Conservation (phyloP, 148 eudicot genomes). For the Chenopodium formosanum region DNA sequence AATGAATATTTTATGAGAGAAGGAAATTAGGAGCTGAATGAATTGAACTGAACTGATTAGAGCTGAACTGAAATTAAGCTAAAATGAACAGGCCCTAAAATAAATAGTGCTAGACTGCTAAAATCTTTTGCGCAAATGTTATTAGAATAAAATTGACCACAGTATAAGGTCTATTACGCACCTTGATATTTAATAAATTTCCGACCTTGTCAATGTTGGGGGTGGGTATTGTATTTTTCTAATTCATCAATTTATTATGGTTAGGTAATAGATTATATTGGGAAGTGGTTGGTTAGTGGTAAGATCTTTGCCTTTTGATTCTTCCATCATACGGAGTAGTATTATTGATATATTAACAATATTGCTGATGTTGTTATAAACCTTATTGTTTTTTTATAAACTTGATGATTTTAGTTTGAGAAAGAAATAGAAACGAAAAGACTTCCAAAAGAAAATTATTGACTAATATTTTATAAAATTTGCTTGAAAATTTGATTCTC, state of each 20-base stretch:
- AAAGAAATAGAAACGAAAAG: not conserved
- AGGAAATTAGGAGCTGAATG: no score
- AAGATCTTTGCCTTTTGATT: constrained; percentile 4
- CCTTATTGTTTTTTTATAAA: not conserved
- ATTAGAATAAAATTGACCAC: not conserved
- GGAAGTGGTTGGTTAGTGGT: constrained; percentile 12
- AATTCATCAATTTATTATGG: not conserved
- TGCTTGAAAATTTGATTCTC: not conserved
- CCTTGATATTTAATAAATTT: not conserved
- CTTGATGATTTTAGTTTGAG: not conserved
- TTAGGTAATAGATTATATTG: not conserved
- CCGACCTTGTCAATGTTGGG: not conserved
- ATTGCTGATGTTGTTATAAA: not conserved
- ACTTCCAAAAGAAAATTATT: not conserved
- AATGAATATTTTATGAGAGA: no score
- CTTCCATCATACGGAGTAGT: not conserved
- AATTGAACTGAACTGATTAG: no score
- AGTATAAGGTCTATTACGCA: not conserved
- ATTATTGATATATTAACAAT: not conserved
- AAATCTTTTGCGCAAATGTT: not conserved
- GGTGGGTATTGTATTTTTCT: not conserved
- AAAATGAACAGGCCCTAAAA: no score
- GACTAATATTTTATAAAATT: no score
- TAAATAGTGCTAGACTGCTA: no score
- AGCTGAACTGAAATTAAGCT: no score